These are phyloP conservation scores for Barbatosphaeria neglecta DNA, from an alignment of 495 filamentous ascomycete species.

Conservation along the genomic window DNA sequence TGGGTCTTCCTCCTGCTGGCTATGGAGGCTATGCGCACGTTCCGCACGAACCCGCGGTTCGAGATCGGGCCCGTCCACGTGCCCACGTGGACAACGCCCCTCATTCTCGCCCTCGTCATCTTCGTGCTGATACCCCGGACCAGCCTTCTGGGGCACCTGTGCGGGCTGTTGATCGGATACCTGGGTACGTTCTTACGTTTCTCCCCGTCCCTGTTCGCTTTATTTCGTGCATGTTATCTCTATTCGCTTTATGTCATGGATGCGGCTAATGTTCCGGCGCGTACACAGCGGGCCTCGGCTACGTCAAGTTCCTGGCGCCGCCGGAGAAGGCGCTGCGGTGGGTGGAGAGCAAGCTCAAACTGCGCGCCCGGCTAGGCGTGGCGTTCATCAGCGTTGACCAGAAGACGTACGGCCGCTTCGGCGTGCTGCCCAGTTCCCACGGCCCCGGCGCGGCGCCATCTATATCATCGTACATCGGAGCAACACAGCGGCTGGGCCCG, in stretches of 20 bases:
- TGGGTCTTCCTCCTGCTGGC: constrained; percentile 85
- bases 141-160: constrained; percentile 77
- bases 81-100: constrained; percentile 85
- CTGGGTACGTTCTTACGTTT: not conserved
- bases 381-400: constrained; percentile 89
- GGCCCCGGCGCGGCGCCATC: constrained; percentile 34
- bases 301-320: constrained; percentile 70
- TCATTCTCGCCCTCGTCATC: constrained; percentile 57
- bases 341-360: constrained; percentile 75
- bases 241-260: no score
- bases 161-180: constrained; percentile 70
- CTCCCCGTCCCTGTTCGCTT: not conserved
- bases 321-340: constrained; percentile 70
- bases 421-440: constrained; percentile 60
- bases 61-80: constrained; percentile 61
- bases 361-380: constrained; percentile 60
- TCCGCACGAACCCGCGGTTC: constrained; percentile 60
- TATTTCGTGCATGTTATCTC: no score
- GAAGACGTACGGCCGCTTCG: constrained; percentile 92
- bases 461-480: constrained; percentile 49
- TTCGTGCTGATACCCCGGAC: constrained; percentile 67
- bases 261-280: no score
- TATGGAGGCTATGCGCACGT: constrained; percentile 73
- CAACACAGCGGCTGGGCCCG: constrained; percentile 54
- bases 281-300: constrained; percentile 78